phyloP scores from a whole-genome alignment of 1,284 basidiomycete genomes.

The Heliocybe sulcata region DNA sequence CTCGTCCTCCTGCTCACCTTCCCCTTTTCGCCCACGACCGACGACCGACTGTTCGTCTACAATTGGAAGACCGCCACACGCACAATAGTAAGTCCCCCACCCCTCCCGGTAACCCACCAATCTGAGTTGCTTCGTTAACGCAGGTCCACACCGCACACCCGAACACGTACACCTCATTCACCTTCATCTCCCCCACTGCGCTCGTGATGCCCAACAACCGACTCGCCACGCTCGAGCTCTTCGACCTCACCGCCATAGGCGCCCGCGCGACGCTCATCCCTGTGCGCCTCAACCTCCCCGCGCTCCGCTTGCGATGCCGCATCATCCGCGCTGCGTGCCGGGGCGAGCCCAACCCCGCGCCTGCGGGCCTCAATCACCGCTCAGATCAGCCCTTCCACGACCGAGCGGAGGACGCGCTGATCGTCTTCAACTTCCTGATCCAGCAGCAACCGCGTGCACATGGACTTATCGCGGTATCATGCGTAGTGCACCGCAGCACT shows the following conservation, averaged over 20 bases:
- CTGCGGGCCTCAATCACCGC: neutral
- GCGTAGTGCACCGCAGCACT: slow-evolving; percentile 31
- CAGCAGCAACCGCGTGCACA: slow-evolving; percentile 10
- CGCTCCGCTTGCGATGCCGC: slow-evolving; percentile 16
- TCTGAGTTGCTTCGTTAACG: neutral
- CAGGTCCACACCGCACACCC: slow-evolving; percentile 19
- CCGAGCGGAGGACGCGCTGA: slow-evolving; percentile 26
- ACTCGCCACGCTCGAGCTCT: slow-evolving; percentile 27
- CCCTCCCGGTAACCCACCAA: neutral
- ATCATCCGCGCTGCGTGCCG: slow-evolving; percentile 30
- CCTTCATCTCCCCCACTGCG: slow-evolving; percentile 31
- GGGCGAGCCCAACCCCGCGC: slow-evolving; percentile 35
- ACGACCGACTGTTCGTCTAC: slow-evolving; percentile 29
- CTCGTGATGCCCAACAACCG: slow-evolving; percentile 35
- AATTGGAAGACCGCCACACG: slow-evolving; percentile 34
- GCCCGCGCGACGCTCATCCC: slow-evolving; percentile 7
- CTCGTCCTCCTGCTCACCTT: slow-evolving; percentile 34
- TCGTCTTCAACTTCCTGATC: slow-evolving; percentile 33
- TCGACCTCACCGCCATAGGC: slow-evolving; percentile 8
- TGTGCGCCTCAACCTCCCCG: slow-evolving; percentile 25
- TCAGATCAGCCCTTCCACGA: slow-evolving; percentile 21
- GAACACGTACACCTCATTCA: slow-evolving; percentile 28
- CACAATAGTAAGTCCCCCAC: slow-evolving; percentile 23
- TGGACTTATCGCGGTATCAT: slow-evolving; percentile 20
- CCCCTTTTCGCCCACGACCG: slow-evolving; percentile 10